Conservation (phyloP, 352 stramenopile species). For the Globisporangium irregulare region DNA sequence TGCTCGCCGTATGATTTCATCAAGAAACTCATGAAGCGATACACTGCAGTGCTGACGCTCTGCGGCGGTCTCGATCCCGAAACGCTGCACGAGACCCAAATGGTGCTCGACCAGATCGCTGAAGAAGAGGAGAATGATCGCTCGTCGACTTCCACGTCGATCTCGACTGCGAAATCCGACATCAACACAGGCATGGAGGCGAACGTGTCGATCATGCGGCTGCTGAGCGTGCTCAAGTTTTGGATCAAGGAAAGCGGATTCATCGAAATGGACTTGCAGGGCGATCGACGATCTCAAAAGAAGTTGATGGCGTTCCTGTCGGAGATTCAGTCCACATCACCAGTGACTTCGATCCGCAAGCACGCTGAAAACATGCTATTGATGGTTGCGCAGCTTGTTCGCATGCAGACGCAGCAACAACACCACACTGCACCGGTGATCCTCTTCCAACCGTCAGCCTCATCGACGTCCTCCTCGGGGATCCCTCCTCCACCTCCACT, state of each 20-base stretch:
- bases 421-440: conserved; percentile 11
- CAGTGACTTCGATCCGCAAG: conserved; percentile 67
- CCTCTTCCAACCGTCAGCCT: conserved; percentile 11
- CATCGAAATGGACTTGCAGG: conserved; percentile 70
- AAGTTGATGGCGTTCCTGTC: conserved; percentile 70
- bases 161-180: conserved; percentile 70
- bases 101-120: conserved; percentile 61
- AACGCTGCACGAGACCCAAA: conserved; percentile 58
- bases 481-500: conserved; percentile 26
- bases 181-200: conserved; percentile 81
- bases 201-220: conserved; percentile 84
- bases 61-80: conserved; percentile 46
- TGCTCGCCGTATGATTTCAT: conserved; percentile 85
- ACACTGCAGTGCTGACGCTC: conserved; percentile 67
- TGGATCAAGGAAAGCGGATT: conserved; percentile 88
- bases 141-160: conserved; percentile 55
- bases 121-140: conserved; percentile 58
- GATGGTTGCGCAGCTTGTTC: conserved; percentile 59
- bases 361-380: conserved; percentile 72
- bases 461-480: not conserved
- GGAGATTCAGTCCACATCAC: conserved; percentile 75
- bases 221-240: conserved; percentile 85
- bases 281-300: conserved; percentile 68
- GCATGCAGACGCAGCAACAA: conserved; percentile 31
- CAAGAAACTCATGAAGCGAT: conserved; percentile 87